Base-by-base conservation (phyloP, 1,284 basidiomycete species). In the Apiotrichum brassicae region DNA sequence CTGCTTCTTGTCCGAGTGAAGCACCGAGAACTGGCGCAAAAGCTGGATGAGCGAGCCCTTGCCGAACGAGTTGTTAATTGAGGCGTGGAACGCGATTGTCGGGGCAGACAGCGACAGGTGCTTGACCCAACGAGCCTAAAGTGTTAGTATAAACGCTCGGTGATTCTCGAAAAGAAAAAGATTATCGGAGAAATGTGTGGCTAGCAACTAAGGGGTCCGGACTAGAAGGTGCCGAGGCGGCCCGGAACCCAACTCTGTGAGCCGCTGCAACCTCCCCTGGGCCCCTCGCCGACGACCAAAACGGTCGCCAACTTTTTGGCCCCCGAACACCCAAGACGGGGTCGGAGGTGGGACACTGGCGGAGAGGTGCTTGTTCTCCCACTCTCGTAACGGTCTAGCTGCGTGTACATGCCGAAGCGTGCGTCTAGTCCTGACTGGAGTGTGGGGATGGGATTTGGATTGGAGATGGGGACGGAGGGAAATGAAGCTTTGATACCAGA, bases 1-100 rank as follows among this genome's bases (percentile, higher is more conserved):
- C 74, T 98, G 94, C 76, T 97, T 98, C 79, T 95, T 97, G 78
- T 98, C 95, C 13, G 91, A 90, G 75, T 97, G 94, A 32, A 98
- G 81, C 56, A 90, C 88, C 11, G 91, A 89, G 74, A 98, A 99
- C 71, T 98, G 94, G 28, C 95, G 84, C 37, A 99, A 80, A 32
- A 98, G 82, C 73, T 97, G 92, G 65, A 98, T 98, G 54, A 99
- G 83, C 26, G 93, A 91, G 26, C 94, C 95, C 76, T 97, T 97
- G 58, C 93, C 94, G 66, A 97, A 99, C 4, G 94, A 97, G 76
- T 99, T 94, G 74, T 95, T 97, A 55, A 95, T 93, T 14, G 91
- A 95, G 1, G 95, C 95, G 71, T 99, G 95, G 79, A 97, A 97
- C 2, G 94, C 94, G 59, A 98, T 86, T 3, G 93, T 97, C 7